Percentiles rank a stretch among this genome's conserved stretches.
phyloP scores from a whole-genome alignment of 306 rosid genomes.

The Gynostemma pentaphyllum region DNA sequence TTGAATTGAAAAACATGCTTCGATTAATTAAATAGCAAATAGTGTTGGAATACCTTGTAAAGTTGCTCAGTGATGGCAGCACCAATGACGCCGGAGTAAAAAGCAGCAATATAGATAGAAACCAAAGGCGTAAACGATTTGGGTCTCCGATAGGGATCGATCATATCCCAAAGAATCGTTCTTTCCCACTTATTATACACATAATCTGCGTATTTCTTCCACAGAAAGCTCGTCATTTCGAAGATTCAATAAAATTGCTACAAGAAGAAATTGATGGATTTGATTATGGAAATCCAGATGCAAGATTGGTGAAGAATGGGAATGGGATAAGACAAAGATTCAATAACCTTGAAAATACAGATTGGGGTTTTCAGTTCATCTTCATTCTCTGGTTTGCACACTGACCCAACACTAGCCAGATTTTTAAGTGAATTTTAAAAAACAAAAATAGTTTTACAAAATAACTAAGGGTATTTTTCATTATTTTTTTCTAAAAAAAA shows the following conservation, averaged over 20 bases:
- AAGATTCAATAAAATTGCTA: not conserved
- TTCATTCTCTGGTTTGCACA: too few relatives aligned
- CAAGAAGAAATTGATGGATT: not conserved
- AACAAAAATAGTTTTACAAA: too few relatives aligned
- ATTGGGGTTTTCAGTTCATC: too few relatives aligned
- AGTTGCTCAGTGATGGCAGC: conserved; percentile 90
- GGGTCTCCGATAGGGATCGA: conserved; percentile 68
- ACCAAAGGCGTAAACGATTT: conserved; percentile 80
- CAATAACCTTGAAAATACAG: too few relatives aligned
- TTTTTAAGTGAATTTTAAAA: too few relatives aligned
- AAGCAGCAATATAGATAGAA: conserved; percentile 56
- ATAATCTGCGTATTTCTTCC: conserved; percentile 87
- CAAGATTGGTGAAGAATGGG: too few relatives aligned
- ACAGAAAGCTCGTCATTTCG: conserved; percentile 51
- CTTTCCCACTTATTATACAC: conserved; percentile 80
- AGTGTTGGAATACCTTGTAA: conserved; percentile 46
- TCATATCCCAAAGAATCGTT: conserved; percentile 76
- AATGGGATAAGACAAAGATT: too few relatives aligned
- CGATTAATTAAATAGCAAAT: not conserved
- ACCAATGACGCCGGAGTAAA: conserved; percentile 73
- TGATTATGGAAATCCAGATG: not conserved
- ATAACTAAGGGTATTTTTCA: too few relatives aligned
- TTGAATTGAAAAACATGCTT: not conserved
- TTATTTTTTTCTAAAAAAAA: too few relatives aligned
- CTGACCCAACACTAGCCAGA: too few relatives aligned